Percentiles rank a stretch among this genome's conserved stretches.
These are phyloP conservation scores for Martiniozyma asiatica DNA, from an alignment of 1,139 yeast genomes.

Conservation along the genomic window DNA sequence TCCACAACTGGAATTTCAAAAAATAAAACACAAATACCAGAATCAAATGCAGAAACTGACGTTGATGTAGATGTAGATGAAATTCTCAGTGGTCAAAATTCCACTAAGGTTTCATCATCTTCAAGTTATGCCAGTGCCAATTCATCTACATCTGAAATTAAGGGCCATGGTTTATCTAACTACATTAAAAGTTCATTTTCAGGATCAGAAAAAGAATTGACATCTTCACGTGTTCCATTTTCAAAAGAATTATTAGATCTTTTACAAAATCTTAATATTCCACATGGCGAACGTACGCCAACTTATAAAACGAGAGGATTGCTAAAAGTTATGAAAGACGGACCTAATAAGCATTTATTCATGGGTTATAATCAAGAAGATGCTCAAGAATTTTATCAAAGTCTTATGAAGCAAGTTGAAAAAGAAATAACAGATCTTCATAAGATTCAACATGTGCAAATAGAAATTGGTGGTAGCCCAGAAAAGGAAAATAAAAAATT, in stretches of 20 bases:
- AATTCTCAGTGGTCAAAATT: too few species aligned
- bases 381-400: slow-evolving; percentile 88
- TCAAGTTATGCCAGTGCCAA: too few species aligned
- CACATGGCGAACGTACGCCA: slow-evolving; percentile 39
- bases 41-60: neutral
- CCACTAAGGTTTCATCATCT: too few species aligned
- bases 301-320: slow-evolving; percentile 60
- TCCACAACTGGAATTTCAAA: too few species aligned
- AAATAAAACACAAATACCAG: too few species aligned
- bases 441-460: slow-evolving; percentile 4
- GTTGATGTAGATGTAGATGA: neutral
- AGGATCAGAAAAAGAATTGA: neutral
- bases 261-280: slow-evolving; percentile 42
- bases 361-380: slow-evolving; percentile 86
- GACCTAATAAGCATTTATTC: slow-evolving; percentile 66
- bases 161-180: neutral
- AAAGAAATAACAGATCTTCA: slow-evolving; percentile 31
- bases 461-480: neutral
- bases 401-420: slow-evolving; percentile 62
- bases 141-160: too few species aligned
- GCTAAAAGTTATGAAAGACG: slow-evolving; percentile 62
- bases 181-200: neutral
- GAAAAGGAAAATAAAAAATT: slow-evolving; percentile 4
- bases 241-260: slow-evolving; percentile 40
- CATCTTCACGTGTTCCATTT: slow-evolving; percentile 27